These are phyloP conservation scores for Malus sylvestris DNA, from an alignment of 306 rosid genomes.

Conservation along the genomic window DNA sequence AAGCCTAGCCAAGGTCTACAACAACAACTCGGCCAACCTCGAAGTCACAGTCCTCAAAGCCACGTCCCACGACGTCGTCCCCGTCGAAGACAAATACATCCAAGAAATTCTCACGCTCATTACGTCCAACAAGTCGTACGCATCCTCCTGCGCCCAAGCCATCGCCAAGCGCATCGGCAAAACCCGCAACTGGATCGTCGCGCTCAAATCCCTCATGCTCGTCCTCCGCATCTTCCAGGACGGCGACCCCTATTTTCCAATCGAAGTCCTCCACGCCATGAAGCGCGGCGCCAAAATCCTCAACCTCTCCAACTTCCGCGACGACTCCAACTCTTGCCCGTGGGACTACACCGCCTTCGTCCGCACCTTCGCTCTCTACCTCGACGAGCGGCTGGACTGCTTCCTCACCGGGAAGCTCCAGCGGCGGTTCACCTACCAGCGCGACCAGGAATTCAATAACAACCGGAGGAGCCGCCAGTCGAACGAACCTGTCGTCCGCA, in stretches of 20 bases:
- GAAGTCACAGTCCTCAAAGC: conserved; percentile 65
- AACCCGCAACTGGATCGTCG: conserved; percentile 74
- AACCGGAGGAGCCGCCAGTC: neutral
- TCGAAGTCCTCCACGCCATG: conserved; percentile 67
- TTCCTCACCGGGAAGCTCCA: conserved; percentile 79
- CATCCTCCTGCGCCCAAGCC: conserved; percentile 57
- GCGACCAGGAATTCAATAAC: neutral
- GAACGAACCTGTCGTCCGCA: conserved; percentile 35
- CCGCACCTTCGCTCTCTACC: conserved; percentile 59
- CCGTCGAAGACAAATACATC: conserved; percentile 59
- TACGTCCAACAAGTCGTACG: conserved; percentile 43
- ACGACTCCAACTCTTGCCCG: conserved; percentile 66
- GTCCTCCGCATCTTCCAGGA: conserved; percentile 72
- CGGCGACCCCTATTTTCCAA: conserved; percentile 75
- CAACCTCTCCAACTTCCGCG: conserved; percentile 64
- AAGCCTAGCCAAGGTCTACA: conserved; percentile 67
- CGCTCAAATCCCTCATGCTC: conserved; percentile 65
- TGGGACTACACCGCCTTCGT: conserved; percentile 77
- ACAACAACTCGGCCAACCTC: conserved; percentile 44
- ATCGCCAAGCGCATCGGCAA: conserved; percentile 54
- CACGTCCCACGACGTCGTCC: conserved; percentile 66
- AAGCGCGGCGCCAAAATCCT: conserved; percentile 67
- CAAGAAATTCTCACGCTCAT: conserved; percentile 47
- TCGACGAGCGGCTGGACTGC: conserved; percentile 74
- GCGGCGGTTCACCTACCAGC: conserved; percentile 26